Evolutionary conservation across 805 yeast genomes (phyloP).

Genomic region (Candida coleopterorum): DNA sequence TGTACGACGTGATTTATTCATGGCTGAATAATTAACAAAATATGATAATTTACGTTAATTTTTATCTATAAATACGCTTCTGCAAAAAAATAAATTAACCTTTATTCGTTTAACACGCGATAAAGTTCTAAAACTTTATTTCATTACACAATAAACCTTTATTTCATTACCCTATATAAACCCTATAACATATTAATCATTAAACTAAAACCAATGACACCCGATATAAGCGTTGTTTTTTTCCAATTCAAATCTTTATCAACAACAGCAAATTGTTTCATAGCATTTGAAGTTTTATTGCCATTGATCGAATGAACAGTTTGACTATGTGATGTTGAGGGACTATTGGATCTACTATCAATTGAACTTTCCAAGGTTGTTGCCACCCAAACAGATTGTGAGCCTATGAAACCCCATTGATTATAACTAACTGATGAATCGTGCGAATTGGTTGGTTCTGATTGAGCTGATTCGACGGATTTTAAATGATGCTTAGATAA

Average conservation of each 20-base stretch:
- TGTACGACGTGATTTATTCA: background rate
- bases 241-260: conserved; percentile 13
- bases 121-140: too few relatives aligned
- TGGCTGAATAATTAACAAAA: too few relatives aligned
- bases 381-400: conserved; percentile 31
- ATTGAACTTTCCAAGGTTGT: conserved; percentile 5
- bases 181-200: conserved; percentile 13
- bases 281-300: conserved; percentile 18
- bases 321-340: conserved; percentile 8
- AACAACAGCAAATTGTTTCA: conserved; percentile 4
- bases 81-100: too few relatives aligned
- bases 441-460: conserved; percentile 7
- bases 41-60: too few relatives aligned
- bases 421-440: conserved; percentile 18
- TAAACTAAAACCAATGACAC: conserved; percentile 14
- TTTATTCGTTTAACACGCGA: too few relatives aligned
- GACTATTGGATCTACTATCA: background rate
- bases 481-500: too few relatives aligned
- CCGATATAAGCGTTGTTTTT: conserved; percentile 12
- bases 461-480: background rate
- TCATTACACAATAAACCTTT: too few relatives aligned
- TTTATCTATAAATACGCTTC: too few relatives aligned
- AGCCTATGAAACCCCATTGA: conserved; percentile 41
- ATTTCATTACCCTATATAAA: too few relatives aligned
- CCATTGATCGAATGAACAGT: conserved; percentile 13